Evolutionary conservation across 306 rosid genomes (phyloP).

Genomic region (Trifolium subterraneum): DNA sequence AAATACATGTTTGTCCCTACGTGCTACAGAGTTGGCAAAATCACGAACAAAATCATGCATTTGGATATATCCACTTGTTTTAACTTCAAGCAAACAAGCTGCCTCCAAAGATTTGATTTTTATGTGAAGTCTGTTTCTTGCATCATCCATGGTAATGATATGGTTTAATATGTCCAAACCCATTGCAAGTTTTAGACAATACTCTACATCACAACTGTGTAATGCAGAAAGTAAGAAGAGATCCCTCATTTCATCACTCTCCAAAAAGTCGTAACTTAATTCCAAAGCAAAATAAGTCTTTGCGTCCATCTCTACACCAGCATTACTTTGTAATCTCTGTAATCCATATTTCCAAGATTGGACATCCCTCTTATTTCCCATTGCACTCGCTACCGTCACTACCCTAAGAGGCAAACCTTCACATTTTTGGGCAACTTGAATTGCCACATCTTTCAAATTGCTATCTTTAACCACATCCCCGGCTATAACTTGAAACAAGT

Average conservation of each 20-base stretch:
- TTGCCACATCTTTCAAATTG: background rate
- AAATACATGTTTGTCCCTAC: background rate
- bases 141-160: background rate
- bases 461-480: background rate
- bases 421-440: slow-evolving; percentile 12
- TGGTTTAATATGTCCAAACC: background rate
- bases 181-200: background rate
- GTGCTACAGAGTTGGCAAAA: slow-evolving; percentile 16
- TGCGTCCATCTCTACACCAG: background rate
- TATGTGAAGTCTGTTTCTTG: background rate
- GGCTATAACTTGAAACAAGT: background rate
- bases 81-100: background rate
- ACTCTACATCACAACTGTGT: background rate
- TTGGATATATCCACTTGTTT: background rate
- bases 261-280: background rate
- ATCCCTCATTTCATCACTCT: background rate
- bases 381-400: background rate
- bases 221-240: background rate
- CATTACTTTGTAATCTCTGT: background rate
- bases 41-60: background rate
- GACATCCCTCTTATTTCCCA: background rate
- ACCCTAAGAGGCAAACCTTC: background rate
- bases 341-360: background rate
- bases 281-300: background rate
- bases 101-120: background rate